Base-by-base conservation (phyloP, 2,329 filamentous ascomycete genomes). In the Neofusicoccum cordaticola region DNA sequence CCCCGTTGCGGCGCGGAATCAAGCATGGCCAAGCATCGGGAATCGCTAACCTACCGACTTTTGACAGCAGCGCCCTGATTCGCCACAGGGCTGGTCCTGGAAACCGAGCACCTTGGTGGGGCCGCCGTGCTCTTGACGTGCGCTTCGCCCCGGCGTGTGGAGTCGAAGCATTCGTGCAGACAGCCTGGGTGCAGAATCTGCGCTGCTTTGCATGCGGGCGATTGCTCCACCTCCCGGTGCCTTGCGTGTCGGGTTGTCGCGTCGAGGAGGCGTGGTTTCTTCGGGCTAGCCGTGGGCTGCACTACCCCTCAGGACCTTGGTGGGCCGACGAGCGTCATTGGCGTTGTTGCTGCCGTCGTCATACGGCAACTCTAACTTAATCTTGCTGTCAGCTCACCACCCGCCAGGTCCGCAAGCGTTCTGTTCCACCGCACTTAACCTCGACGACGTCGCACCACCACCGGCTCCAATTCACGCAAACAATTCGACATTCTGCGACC, bases 1-100 rank as follows among this genome's bases (percentile, higher is more conserved):
- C 53, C 34, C 17, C 22, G 39, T 58, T 45, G 52, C 52, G 52
- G 37, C 39, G 53, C 37, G 22, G 22, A n/a, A n/a, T 39, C 39
- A 60, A 60, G 56, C 56, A 47, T 17, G n/a, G 56, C 56, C 56
- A 60, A 60, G 56, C 56, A 45, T 60, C 42, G 53, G 41, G 19
- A 47, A 47, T 44, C 41, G 53, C 31, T 37, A 52, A 6, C 22
- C 50, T 52, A 19, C 50, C 50, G 50, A 31, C 2, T 15, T n/a
- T 11, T 34, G 47, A 34, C 31, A 12, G 50, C 34, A 31, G 52
- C 12, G 7, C 4, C 13, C 12, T 35, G 17, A 11, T 8, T 17
- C 41, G 35, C 51, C 52, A 35, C 13, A 9, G 34, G 17, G 45
- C 19, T 13, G 37, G 8, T n/a, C 6, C 37, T 15, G 5, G 53